phyloP scores from a whole-genome alignment of 1,284 basidiomycete genomes.

The Pyrrhoderma noxium region DNA sequence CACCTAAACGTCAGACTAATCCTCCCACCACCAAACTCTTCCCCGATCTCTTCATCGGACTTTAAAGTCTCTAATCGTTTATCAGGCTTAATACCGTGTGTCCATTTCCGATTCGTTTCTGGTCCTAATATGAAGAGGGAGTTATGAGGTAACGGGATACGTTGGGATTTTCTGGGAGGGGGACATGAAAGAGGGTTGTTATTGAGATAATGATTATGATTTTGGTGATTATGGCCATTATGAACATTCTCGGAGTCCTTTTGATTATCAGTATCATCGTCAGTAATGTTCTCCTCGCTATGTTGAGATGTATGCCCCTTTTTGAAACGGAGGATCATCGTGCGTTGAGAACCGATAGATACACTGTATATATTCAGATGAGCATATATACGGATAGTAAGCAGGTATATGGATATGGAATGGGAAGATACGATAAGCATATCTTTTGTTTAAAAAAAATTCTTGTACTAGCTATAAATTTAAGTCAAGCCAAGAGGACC shows the following conservation, averaged over 20 bases:
- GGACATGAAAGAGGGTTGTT: constrained; percentile 21
- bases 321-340: constrained; percentile 63
- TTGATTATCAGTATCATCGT: too few species aligned
- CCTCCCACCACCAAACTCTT: constrained; percentile 45
- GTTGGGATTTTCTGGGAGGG: constrained; percentile 38
- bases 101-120: constrained; percentile 59
- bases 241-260: too few species aligned
- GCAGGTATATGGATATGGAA: not conserved
- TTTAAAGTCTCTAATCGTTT: constrained; percentile 51
- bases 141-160: constrained; percentile 65
- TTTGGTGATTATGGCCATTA: too few species aligned
- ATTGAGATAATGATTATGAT: constrained; percentile 5
- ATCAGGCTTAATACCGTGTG: constrained; percentile 65
- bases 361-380: constrained; percentile 29
- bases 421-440: too few species aligned
- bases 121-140: constrained; percentile 72
- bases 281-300: too few species aligned
- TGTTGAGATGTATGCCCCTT: constrained; percentile 42
- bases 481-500: not conserved
- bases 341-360: constrained; percentile 63
- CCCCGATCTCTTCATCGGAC: constrained; percentile 38
- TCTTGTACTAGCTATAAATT: not conserved
- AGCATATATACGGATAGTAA: not conserved
- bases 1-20: constrained; percentile 72
- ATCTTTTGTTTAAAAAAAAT: too few species aligned